Evolutionary conservation across 2,329 filamentous ascomycete genomes (phyloP).

Genomic region (Trichoderma afroharzianum): DNA sequence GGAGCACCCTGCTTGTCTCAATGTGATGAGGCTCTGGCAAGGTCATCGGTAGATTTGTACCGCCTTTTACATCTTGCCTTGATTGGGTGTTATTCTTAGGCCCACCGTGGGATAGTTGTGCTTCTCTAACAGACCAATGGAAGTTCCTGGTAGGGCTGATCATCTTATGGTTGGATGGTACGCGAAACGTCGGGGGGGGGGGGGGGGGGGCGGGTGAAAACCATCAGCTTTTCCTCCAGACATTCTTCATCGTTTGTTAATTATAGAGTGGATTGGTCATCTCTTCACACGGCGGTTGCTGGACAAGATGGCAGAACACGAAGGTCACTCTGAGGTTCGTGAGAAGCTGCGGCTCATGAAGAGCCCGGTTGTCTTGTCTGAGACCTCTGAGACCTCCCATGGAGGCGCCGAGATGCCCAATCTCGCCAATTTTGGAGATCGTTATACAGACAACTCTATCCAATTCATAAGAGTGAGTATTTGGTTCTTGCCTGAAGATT

Average conservation of each 20-base stretch:
- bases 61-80: not conserved
- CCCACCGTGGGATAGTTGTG: not conserved
- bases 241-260: not conserved
- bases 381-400: not conserved
- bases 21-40: not conserved
- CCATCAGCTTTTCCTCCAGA: not conserved
- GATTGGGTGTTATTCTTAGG: not conserved
- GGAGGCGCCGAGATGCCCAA: not conserved
- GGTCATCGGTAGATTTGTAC: not conserved
- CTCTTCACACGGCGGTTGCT: not conserved
- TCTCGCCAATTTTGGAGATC: constrained; percentile 9
- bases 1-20: not conserved
- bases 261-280: not conserved
- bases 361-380: constrained; percentile 26
- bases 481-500: not conserved
- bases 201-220: no score
- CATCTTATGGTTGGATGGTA: not conserved
- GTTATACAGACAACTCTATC: not conserved
- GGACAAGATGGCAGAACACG: constrained; percentile 1
- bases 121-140: not conserved
- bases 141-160: constrained; percentile 2
- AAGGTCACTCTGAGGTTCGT: constrained; percentile 4
- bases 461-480: constrained; percentile 7
- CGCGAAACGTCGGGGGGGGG: not conserved
- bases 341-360: constrained; percentile 33